These are phyloP conservation scores for Eutypa lata DNA, from an alignment of 2,329 filamentous ascomycete species.

Conservation along the genomic window DNA sequence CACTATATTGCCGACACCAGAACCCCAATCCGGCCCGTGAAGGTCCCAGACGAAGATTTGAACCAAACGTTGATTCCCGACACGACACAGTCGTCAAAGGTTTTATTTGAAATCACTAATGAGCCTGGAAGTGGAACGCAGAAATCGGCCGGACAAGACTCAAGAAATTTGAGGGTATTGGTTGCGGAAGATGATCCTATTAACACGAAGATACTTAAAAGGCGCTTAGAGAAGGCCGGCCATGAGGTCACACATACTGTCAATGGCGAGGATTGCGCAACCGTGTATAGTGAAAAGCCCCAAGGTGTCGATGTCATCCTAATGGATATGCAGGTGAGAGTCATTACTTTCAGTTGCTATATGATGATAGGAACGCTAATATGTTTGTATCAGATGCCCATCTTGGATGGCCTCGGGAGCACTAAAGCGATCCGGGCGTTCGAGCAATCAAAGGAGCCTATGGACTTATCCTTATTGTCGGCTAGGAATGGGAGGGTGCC, in stretches of 20 bases:
- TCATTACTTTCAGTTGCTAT: slow-evolving; percentile 1
- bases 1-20: slow-evolving; percentile 41
- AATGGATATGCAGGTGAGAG: slow-evolving; percentile 86
- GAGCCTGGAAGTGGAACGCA: slow-evolving; percentile 3
- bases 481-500: slow-evolving; percentile 64
- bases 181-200: slow-evolving; percentile 87
- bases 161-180: slow-evolving; percentile 57
- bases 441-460: slow-evolving; percentile 52
- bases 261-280: slow-evolving; percentile 82
- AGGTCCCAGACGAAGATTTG: slow-evolving; percentile 45
- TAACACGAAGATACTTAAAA: slow-evolving; percentile 78
- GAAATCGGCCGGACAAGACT: slow-evolving; percentile 2
- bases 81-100: slow-evolving; percentile 28
- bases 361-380: neutral
- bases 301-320: slow-evolving; percentile 71
- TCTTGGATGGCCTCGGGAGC: slow-evolving; percentile 78
- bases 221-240: slow-evolving; percentile 72
- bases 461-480: slow-evolving; percentile 56
- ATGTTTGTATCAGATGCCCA: slow-evolving; percentile 68
- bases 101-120: slow-evolving; percentile 37
- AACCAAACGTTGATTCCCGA: slow-evolving; percentile 31
- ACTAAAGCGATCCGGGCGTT: slow-evolving; percentile 79
- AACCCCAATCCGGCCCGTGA: slow-evolving; percentile 45
- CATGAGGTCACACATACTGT: slow-evolving; percentile 70
- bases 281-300: slow-evolving; percentile 62